Percentiles rank a stretch among this genome's conserved stretches.
Evolutionary conservation across 805 yeast species (phyloP).

Genomic region (Debaryomyces castellii): DNA sequence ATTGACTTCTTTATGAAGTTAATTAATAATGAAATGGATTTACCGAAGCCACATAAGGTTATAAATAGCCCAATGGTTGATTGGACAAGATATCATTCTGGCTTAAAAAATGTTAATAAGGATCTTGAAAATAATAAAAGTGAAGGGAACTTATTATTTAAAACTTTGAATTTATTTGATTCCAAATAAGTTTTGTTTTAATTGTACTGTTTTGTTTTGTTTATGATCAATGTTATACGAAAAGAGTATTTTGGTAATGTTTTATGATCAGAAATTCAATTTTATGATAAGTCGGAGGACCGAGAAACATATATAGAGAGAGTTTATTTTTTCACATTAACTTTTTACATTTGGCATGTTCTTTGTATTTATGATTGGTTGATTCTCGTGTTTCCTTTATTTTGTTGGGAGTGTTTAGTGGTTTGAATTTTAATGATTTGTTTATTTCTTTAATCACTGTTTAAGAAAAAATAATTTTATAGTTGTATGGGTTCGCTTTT

Average conservation of each 20-base stretch:
- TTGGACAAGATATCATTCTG: constrained; percentile 38
- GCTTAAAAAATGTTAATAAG: constrained; percentile 21
- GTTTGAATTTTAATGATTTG: background rate
- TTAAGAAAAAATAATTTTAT: background rate
- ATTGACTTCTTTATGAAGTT: constrained; percentile 33
- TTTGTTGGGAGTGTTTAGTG: background rate
- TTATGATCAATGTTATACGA: no score
- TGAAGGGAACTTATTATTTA: constrained; percentile 19
- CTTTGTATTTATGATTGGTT: background rate
- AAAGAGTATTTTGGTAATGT: background rate
- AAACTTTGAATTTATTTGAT: constrained; percentile 24
- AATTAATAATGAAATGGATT: constrained; percentile 28
- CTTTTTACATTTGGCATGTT: background rate
- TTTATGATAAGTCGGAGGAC: background rate
- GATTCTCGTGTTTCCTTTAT: background rate
- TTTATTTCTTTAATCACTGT: constrained; percentile 1
- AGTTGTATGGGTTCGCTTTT: background rate
- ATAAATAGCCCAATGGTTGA: constrained; percentile 34
- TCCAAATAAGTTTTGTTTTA: constrained; percentile 2
- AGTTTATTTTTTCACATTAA: background rate
- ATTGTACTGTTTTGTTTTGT: background rate
- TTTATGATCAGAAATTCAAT: background rate
- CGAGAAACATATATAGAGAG: background rate
- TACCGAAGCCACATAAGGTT: constrained; percentile 35
- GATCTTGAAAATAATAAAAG: constrained; percentile 11